Evolutionary conservation across 129 eudicot species (phyloP).

Genomic region (Apium graveolens): DNA sequence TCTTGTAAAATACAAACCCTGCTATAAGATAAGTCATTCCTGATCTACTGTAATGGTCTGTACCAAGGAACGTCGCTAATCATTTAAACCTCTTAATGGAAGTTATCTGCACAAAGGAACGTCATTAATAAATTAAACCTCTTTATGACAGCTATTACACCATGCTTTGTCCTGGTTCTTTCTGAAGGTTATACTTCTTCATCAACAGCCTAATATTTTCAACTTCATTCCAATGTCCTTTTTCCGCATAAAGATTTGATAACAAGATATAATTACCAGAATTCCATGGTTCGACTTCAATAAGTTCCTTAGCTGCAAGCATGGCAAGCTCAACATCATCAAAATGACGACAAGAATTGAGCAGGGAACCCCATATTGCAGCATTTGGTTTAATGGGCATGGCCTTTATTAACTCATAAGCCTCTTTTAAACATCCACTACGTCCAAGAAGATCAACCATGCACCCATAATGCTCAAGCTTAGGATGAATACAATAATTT

Average conservation of each 20-base stretch:
- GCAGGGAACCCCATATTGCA: slow-evolving; percentile 73
- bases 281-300: slow-evolving; percentile 69
- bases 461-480: slow-evolving; percentile 89
- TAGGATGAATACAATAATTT: slow-evolving; percentile 37
- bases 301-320: slow-evolving; percentile 62
- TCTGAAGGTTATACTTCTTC: slow-evolving; percentile 43
- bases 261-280: slow-evolving; percentile 81
- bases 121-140: background rate
- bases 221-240: slow-evolving; percentile 75
- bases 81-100: background rate
- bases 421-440: slow-evolving; percentile 59
- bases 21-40: background rate
- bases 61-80: background rate
- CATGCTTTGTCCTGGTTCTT: slow-evolving; percentile 61
- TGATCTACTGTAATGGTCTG: background rate
- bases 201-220: slow-evolving; percentile 59
- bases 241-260: slow-evolving; percentile 86
- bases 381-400: slow-evolving; percentile 82
- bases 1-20: background rate
- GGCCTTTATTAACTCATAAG: slow-evolving; percentile 43
- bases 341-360: slow-evolving; percentile 60
- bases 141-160: slow-evolving; percentile 21
- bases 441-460: slow-evolving; percentile 90
- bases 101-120: background rate
- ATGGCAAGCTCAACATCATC: slow-evolving; percentile 65